Evolutionary conservation across 2,329 filamentous ascomycete genomes (phyloP).

Genomic region (Penicillium sp.): DNA sequence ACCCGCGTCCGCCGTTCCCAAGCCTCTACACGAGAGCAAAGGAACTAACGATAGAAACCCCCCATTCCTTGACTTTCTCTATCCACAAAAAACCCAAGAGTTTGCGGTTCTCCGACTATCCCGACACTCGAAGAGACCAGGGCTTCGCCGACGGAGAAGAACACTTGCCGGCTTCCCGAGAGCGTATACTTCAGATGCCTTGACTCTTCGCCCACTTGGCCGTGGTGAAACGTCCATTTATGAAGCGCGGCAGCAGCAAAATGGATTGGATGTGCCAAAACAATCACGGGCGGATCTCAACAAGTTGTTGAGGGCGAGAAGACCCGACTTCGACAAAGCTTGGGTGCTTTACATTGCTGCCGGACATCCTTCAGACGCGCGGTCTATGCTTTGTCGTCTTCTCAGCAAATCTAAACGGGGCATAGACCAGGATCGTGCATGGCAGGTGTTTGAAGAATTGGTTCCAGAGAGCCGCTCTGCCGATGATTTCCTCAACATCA

Average conservation of each 20-base stretch:
- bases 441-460: conserved; percentile 48
- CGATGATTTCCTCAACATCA: conserved; percentile 46
- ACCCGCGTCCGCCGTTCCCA: conserved; percentile 16
- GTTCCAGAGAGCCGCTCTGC: conserved; percentile 35
- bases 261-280: background rate
- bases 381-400: conserved; percentile 35
- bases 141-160: conserved; percentile 30
- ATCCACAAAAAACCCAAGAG: conserved; percentile 33
- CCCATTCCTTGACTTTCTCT: conserved; percentile 42
- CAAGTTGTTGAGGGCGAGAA: conserved; percentile 16
- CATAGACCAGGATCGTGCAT: conserved; percentile 43
- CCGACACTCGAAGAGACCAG: conserved; percentile 23
- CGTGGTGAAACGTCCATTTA: background rate
- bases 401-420: conserved; percentile 39
- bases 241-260: background rate
- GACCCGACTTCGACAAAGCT: conserved; percentile 36
- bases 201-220: conserved; percentile 9
- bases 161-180: conserved; percentile 21
- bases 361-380: conserved; percentile 27
- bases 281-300: conserved; percentile 20
- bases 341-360: conserved; percentile 43
- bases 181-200: conserved; percentile 28
- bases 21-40: conserved; percentile 10
- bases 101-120: conserved; percentile 23
- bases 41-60: conserved; percentile 19